Evolutionary conservation across 257 asterid genomes (phyloP).

Genomic region (Nicotiana attenuata): DNA sequence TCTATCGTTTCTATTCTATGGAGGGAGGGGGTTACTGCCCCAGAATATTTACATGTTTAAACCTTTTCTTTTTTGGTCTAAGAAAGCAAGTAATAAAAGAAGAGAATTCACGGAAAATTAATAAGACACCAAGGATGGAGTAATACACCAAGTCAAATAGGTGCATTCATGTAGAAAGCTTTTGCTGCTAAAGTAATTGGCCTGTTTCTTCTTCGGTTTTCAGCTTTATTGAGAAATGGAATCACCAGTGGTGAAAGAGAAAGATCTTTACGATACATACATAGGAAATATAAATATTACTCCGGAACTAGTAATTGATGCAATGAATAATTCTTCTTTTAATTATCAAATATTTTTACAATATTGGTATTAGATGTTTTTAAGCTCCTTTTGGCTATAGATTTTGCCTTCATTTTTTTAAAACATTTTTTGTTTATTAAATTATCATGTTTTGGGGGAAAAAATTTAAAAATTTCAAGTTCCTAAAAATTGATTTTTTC

Average conservation of each 20-base stretch:
- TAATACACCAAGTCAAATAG: neutral
- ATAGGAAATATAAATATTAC: neutral
- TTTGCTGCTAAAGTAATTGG: neutral
- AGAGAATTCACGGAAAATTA: neutral
- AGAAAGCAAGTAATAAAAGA: neutral
- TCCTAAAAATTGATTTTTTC: too few species aligned
- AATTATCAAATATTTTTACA: neutral
- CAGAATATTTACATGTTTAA: neutral
- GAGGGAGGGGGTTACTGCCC: neutral
- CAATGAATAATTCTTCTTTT: neutral
- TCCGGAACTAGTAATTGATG: neutral
- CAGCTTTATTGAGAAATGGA: neutral
- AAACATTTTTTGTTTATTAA: too few species aligned
- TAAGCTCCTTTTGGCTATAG: too few species aligned
- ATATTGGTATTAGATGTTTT: neutral
- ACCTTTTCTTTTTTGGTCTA: neutral
- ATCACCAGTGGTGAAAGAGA: neutral
- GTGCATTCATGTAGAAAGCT: neutral
- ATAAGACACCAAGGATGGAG: neutral
- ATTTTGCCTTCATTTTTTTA: too few species aligned
- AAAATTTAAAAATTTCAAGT: too few species aligned
- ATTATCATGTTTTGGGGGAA: too few species aligned
- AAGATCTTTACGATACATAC: neutral
- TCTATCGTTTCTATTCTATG: neutral
- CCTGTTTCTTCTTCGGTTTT: neutral